A percentile compares a stretch with the other conserved stretches of the same genome.
Conservation (phyloP, 2,329 filamentous ascomycete genomes). For the Clathrospora elynae region DNA sequence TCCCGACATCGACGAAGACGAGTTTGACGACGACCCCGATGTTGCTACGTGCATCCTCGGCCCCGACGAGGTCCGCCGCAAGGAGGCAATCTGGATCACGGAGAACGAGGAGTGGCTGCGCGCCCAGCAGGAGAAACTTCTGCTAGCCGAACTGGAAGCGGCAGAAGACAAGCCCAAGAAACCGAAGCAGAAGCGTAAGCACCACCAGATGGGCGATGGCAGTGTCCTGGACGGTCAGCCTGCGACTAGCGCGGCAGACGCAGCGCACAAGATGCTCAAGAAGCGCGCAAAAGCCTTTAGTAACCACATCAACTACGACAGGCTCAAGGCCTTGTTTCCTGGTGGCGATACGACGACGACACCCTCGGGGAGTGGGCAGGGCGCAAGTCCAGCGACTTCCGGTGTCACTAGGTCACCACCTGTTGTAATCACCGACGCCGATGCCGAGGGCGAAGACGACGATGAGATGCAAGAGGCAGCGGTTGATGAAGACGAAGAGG, state of each 20-base stretch:
- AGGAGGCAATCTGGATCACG: constrained; percentile 92
- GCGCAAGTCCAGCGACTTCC: constrained; percentile 28
- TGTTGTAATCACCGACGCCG: constrained; percentile 12
- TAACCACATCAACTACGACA: constrained; percentile 55
- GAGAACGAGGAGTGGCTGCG: constrained; percentile 94
- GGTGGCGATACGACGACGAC: constrained; percentile 21
- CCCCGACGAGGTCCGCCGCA: constrained; percentile 75
- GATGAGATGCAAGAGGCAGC: constrained; percentile 46
- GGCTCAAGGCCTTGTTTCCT: constrained; percentile 50
- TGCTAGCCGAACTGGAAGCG: constrained; percentile 70
- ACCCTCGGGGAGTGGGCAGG: constrained; percentile 27
- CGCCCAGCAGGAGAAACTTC: constrained; percentile 80
- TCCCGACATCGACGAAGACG: constrained; percentile 73
- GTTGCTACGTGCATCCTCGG: constrained; percentile 78
- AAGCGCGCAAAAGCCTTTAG: constrained; percentile 52
- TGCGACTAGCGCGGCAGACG: constrained; percentile 52
- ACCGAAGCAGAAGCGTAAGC: constrained; percentile 53
- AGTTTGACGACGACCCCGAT: constrained; percentile 89
- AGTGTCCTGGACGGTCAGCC: constrained; percentile 52
- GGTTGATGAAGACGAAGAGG: constrained; percentile 50
- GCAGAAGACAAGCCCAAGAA: constrained; percentile 57
- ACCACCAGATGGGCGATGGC: constrained; percentile 47
- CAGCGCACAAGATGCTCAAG: constrained; percentile 53
- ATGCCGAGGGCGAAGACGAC: constrained; percentile 27
- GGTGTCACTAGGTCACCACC: constrained; percentile 13